Base-by-base conservation (phyloP, 2,329 filamentous ascomycete genomes). In the Davidsoniella neocaledoniae region DNA sequence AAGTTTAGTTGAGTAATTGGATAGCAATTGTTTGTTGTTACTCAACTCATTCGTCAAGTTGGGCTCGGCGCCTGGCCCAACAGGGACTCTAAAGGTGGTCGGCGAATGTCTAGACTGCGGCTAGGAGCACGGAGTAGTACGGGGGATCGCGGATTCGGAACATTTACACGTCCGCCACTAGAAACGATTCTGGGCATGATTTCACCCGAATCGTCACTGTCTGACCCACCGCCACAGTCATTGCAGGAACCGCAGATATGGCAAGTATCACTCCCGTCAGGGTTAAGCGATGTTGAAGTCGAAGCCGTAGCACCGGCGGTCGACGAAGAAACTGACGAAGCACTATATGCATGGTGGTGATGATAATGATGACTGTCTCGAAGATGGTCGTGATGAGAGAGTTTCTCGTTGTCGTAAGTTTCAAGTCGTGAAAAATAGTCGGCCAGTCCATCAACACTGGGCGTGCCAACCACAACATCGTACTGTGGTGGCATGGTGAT, bases 341-440 rank as follows among this genome's bases (percentile, higher is more conserved):
- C 21, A 21, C 21, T 21, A 21, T 21, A 21, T 21, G 21, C 3
- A 21, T 21, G 21, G 21, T 21, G 21, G 21, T 21, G 21, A 21
- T 21, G 21, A 21, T 21, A 21, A 21, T 21, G 21, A 21, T 21
- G 21, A 21, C 21, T 3, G 21, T 21, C 21, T 21, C 21, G 21
- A 21, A 21, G 21, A 21, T 21, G 21, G 4, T 21, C 4, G 21
- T 21, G 21, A 21, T 21, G 21, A 21, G 2, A 21, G 21, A 21
- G 21, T 5, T 21, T 21, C 21, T 4, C 21, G 4, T 67, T 66
- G 2, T 86, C 81, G 50, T 84, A 82, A 55, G 86, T 75, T 0
- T 83, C 83, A 38, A 94, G 66, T 1, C 88, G 77, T 0, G 81
- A 71, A 61, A 95, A 95, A 63, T 95, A 95, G 59, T 94, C 88